These are phyloP conservation scores for Mycena belliarum DNA, from an alignment of 768 basidiomycete species.

Conservation along the genomic window DNA sequence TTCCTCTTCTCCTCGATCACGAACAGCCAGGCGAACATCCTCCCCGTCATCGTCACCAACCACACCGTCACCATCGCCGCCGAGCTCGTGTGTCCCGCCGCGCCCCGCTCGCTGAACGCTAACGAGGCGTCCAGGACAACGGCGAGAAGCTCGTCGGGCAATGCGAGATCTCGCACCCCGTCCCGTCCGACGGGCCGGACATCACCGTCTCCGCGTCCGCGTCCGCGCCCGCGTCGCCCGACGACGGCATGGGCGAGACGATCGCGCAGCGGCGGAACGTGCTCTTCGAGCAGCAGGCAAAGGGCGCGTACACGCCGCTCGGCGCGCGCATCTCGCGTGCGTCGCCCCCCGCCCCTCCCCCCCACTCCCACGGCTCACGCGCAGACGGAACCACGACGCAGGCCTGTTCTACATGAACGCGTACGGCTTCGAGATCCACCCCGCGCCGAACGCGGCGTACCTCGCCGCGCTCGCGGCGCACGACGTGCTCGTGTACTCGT, in stretches of 20 bases:
- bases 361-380: too few relatives aligned
- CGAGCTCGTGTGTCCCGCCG: slow-evolving; percentile 60
- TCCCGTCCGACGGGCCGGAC: slow-evolving; percentile 29
- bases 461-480: slow-evolving; percentile 59
- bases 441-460: slow-evolving; percentile 82
- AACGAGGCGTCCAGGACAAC: slow-evolving; percentile 52
- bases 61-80: slow-evolving; percentile 95
- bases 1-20: slow-evolving; percentile 94
- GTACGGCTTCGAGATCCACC: slow-evolving; percentile 91
- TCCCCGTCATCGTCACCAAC: slow-evolving; percentile 91
- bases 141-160: slow-evolving; percentile 83
- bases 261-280: slow-evolving; percentile 57
- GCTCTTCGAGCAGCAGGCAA: slow-evolving; percentile 58
- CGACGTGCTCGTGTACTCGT: slow-evolving; percentile 84
- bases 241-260: slow-evolving; percentile 55
- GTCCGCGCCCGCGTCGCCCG: slow-evolving; percentile 44
- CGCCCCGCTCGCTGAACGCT: slow-evolving; percentile 2
- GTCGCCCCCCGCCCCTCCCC: too few relatives aligned
- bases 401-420: slow-evolving; percentile 88
- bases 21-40: slow-evolving; percentile 80
- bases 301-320: slow-evolving; percentile 60
- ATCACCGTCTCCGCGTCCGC: slow-evolving; percentile 39
- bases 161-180: slow-evolving; percentile 90
- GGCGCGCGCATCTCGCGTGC: slow-evolving; percentile 40
- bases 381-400: slow-evolving; percentile 35